A percentile compares a stretch with the other conserved stretches of the same genome.
phyloP scores from a whole-genome alignment of 768 basidiomycete species.

The Nevesoporus exiguus region DNA sequence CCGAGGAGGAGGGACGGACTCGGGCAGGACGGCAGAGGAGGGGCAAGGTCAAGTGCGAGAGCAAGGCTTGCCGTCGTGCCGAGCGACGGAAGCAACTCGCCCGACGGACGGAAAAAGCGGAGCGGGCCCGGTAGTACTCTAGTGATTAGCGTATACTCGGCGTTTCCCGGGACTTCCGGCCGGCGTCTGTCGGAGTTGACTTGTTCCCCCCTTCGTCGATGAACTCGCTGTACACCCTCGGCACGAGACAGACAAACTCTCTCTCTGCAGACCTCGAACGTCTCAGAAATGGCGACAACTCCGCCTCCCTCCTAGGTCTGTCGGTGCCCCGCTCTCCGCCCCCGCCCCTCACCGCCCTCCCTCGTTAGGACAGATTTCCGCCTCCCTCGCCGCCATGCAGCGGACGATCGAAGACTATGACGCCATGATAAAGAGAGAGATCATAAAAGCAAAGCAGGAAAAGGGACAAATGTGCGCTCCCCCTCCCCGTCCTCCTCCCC shows the following conservation, averaged over 20 bases:
- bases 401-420: slow-evolving; percentile 97
- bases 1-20: no score
- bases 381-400: slow-evolving; percentile 92
- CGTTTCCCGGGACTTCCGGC: slow-evolving; percentile 9
- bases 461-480: slow-evolving; percentile 81
- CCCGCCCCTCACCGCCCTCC: slow-evolving; percentile 4
- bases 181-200: slow-evolving; percentile 7
- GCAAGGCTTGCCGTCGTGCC: slow-evolving; percentile 58
- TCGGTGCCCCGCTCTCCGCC: slow-evolving; percentile 21
- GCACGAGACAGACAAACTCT: slow-evolving; percentile 86
- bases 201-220: slow-evolving; percentile 40
- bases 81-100: slow-evolving; percentile 61
- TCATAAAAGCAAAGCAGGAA: slow-evolving; percentile 94
- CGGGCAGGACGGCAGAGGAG: no score
- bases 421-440: slow-evolving; percentile 93
- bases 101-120: slow-evolving; percentile 68
- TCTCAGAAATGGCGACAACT: slow-evolving; percentile 75
- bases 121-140: slow-evolving; percentile 54
- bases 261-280: slow-evolving; percentile 84
- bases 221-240: slow-evolving; percentile 95
- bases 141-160: background rate
- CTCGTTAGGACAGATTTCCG: slow-evolving; percentile 88
- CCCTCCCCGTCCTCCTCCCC: background rate
- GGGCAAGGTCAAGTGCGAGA: slow-evolving; percentile 57
- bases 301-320: slow-evolving; percentile 77